phyloP scores from a whole-genome alignment of 75 land plant species.

The Picea glauca region DNA sequence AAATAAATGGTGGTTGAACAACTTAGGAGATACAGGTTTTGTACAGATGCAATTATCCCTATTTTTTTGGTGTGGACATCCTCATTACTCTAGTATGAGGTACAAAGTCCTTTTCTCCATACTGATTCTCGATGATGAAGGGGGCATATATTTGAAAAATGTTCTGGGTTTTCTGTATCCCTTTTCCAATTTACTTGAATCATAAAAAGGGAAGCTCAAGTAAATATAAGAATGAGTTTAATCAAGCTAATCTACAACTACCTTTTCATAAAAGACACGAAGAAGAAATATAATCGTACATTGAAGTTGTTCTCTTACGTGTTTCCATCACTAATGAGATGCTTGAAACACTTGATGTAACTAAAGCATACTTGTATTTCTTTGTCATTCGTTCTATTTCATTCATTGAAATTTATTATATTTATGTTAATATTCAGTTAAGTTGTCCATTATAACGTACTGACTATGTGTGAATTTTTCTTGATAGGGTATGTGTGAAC shows the following conservation, averaged over 20 bases:
- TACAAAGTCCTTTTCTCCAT: too few species aligned
- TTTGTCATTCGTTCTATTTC: not conserved
- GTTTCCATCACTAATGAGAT: not conserved
- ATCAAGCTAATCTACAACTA: too few species aligned
- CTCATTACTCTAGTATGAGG: too few species aligned
- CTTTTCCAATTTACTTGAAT: not conserved
- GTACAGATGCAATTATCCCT: too few species aligned
- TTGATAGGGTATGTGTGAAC: slow-evolving; percentile 89
- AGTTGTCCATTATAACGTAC: not conserved
- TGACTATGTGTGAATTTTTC: not conserved
- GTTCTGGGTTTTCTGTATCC: not conserved
- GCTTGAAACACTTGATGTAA: not conserved
- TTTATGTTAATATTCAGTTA: not conserved
- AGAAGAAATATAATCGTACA: not conserved
- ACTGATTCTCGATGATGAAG: too few species aligned
- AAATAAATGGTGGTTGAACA: too few species aligned
- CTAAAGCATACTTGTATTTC: not conserved
- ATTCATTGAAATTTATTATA: not conserved
- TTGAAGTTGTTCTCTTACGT: not conserved
- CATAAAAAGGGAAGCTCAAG: not conserved
- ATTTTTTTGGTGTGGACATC: too few species aligned
- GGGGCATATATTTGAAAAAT: not conserved
- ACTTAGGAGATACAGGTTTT: too few species aligned
- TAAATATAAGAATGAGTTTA: too few species aligned
- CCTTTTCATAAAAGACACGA: not conserved